A percentile compares a stretch with the other conserved stretches of the same genome.
phyloP scores from a whole-genome alignment of 208 protist genomes.

The Acanthamoeba castellanii region DNA sequence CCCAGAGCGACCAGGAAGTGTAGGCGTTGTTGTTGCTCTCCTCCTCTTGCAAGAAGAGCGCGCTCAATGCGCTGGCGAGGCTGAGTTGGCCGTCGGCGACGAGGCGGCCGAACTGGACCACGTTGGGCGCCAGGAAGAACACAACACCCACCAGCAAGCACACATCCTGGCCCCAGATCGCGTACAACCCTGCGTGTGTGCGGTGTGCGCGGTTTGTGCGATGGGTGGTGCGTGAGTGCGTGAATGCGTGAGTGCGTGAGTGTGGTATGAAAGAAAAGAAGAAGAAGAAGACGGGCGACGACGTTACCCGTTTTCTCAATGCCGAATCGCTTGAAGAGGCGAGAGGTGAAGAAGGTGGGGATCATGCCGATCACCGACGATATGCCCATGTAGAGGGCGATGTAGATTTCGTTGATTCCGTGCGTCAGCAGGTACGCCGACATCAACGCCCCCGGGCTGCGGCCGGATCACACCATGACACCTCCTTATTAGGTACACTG shows the following conservation, averaged over 20 bases:
- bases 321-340: conserved; percentile 25
- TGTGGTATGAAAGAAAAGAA: neutral
- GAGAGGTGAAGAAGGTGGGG: conserved; percentile 43
- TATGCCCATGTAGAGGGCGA: conserved; percentile 14
- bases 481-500: neutral
- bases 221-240: no score
- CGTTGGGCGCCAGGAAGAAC: conserved; percentile 49
- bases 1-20: conserved; percentile 51
- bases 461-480: no score
- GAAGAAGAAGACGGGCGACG: no score
- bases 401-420: conserved; percentile 56
- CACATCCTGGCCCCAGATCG: conserved; percentile 18
- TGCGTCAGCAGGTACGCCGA: conserved; percentile 50
- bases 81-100: neutral
- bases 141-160: neutral
- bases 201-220: no score
- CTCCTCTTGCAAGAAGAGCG: neutral
- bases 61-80: neutral
- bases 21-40: neutral
- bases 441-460: conserved; percentile 34
- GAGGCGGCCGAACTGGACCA: neutral
- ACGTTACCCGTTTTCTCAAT: conserved; percentile 10
- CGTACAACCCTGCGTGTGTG: neutral
- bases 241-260: no score
- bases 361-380: conserved; percentile 38